Evolutionary conservation across 139 green algal species (phyloP).

Genomic region (Chlorella sorokiniana): DNA sequence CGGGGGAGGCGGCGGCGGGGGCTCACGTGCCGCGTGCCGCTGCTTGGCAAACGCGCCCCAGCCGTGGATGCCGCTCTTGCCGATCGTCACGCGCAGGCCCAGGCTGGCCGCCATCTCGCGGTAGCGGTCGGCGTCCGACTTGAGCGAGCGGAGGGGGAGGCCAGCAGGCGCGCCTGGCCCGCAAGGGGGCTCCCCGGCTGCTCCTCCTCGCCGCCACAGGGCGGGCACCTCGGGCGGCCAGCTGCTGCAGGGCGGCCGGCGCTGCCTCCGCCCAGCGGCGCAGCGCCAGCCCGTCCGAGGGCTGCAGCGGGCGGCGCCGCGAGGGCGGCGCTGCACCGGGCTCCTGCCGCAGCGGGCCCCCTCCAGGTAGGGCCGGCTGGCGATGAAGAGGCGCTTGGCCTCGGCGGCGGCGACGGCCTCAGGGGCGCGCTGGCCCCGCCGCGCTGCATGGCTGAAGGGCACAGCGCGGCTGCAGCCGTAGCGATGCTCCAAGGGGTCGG

Average conservation of each 20-base stretch:
- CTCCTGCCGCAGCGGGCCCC: background rate
- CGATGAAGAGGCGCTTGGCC: constrained; percentile 66
- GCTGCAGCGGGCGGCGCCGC: too few relatives aligned
- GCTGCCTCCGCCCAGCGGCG: too few relatives aligned
- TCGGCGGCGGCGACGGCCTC: constrained; percentile 60
- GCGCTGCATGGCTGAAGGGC: constrained; percentile 44
- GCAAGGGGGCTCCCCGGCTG: constrained; percentile 6
- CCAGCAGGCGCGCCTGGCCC: background rate
- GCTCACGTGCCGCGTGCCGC: constrained; percentile 55
- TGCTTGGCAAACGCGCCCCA: constrained; percentile 77
- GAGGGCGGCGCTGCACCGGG: background rate
- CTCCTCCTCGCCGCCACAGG: background rate
- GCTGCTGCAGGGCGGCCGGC: too few relatives aligned
- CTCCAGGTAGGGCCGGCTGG: constrained; percentile 55
- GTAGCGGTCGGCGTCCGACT: constrained; percentile 48
- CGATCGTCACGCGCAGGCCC: constrained; percentile 51
- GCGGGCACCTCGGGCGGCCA: background rate
- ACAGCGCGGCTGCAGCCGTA: constrained; percentile 23
- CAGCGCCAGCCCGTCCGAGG: too few relatives aligned
- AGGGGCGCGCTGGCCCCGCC: constrained; percentile 57
- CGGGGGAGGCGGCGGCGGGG: background rate
- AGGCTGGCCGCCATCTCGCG: constrained; percentile 45
- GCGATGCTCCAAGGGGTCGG: background rate
- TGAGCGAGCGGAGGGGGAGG: background rate
- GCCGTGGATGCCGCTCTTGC: constrained; percentile 87